Base-by-base conservation (phyloP, 371 early-diverging fungal genomes). In the Paramicrosporidium saccamoebae region DNA sequence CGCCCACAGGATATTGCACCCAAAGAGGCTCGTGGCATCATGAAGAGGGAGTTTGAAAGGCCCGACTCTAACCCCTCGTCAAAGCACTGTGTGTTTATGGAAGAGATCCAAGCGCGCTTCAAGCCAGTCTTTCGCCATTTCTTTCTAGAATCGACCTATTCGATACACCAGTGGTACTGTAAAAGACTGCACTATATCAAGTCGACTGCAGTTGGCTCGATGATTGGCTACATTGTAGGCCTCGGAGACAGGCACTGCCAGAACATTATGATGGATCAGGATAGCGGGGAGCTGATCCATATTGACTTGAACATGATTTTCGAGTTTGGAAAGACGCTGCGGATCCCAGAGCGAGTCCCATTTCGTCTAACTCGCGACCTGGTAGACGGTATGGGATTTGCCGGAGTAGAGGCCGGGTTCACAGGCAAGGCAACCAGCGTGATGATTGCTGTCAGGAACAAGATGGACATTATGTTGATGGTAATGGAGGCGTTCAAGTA, bases 251-350 rank as follows among this genome's bases (percentile, higher is more conserved):
- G 98, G 6, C 98, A 98, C 41, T 33, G 74, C 32, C 86, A 92
- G 36, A 98, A 98, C 37, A 88, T 96, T 21, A 26, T 96, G 30
- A 39, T 97, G 7, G 92, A 96, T 38, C 43, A 40, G 19, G 36
- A 38, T 6, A 60, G 58, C 0, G 86, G 77, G 0, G 84, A 90
- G 21, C 32, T 88, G 3, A 61, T 97, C 4, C 94, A 96, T 51
- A 96, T 98, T 22, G 98, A 98, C 39, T 66, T 77, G 32, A 88
- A 86, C 25, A 79, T 94, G 12, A 74, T 90, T 16, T 98, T 98
- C 50, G 95, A 94, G 25, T 65, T 74, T 33, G 96, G 86, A 6
- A 50, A 50, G 27, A 39, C 52, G 20, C 50, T 97, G 5, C 59
- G 71, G 9, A 59, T 92, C 3, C 90, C 92, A 7, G 97, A 96